Base-by-base conservation (phyloP, 768 basidiomycete species). In the Pisolithus orientalis region DNA sequence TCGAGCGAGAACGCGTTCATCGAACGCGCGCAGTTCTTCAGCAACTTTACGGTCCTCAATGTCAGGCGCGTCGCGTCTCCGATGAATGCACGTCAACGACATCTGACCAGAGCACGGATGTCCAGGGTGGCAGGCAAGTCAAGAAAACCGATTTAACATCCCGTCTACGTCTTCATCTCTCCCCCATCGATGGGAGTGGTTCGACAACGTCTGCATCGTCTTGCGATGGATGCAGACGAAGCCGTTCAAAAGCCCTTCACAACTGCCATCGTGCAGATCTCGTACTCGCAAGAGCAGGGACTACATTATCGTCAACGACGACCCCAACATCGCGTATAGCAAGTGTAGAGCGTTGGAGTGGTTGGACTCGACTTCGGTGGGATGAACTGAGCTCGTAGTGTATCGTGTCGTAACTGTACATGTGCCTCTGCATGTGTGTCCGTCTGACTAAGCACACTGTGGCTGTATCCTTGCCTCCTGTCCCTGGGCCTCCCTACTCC, bases 41-140 rank as follows among this genome's bases (percentile, higher is more conserved):
- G 86, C 24, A 96, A 97, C 65, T 79, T 80, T 98, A 97, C 63
- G 94, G 94, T 98, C 53, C 79, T 98, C 38, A 95, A 98, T 65
- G 97, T 98, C 94, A 98, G 85, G 92, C 90, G 64, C 52, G 75
- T 71, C 44, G 17, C 31, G 49, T 24, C 49, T 53, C 52, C n/a
- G 24, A 17, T 37, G 14, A 11, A 10, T 11, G 17, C 39, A 10
- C n/a, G 34, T 5, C 4, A 32, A 2, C 31, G 31, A 32, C 31
- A 11, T 32, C 27, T 39, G 8, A 34, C 52, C 53, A 32, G 55
- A 29, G 37, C 14, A 38, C 34, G 17, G 11, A 7, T 13, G 40
- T 49, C 34, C 69, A 94, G 91, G 95, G 95, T 47, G 90, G 97
- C 54, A 86, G 83, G 52, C 90, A 94, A 70, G 86, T 97, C 63